These are phyloP conservation scores for Calonectria hawksworthii DNA, from an alignment of 2,329 filamentous ascomycete genomes.

Conservation along the genomic window DNA sequence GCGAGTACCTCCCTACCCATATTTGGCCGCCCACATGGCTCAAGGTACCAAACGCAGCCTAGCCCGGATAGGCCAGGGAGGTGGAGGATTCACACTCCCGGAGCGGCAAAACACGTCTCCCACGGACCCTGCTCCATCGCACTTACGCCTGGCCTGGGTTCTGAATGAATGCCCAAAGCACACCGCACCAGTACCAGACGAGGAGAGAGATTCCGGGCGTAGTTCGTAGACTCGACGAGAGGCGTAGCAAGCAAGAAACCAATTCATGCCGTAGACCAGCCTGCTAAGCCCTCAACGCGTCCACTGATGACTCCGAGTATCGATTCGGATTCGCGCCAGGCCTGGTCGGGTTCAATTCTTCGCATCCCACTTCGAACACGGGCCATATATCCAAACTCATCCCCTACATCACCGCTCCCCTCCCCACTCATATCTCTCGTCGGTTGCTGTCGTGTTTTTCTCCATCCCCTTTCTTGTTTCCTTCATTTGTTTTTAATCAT, in stretches of 20 bases:
- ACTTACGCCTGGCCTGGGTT: conserved; percentile 15
- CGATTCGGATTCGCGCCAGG: conserved; percentile 21
- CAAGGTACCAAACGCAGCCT: conserved; percentile 14
- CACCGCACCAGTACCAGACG: conserved; percentile 9
- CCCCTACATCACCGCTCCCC: conserved; percentile 8
- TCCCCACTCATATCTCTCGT: conserved; percentile 7
- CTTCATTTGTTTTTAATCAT: conserved; percentile 20
- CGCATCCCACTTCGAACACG: conserved; percentile 3
- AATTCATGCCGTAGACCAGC: conserved; percentile 1
- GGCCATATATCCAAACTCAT: conserved; percentile 11
- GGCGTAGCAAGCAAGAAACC: conserved; percentile 1
- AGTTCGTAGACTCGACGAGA: conserved; percentile 14
- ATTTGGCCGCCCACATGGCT: conserved; percentile 19
- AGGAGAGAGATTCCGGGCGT: conserved; percentile 1
- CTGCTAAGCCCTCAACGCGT: conserved; percentile 14
- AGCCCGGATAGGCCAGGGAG: conserved; percentile 13
- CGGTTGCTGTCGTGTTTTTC: conserved; percentile 16
- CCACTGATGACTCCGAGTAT: conserved; percentile 14
- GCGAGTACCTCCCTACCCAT: conserved; percentile 19
- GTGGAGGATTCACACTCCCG: conserved; percentile 3
- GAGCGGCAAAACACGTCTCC: conserved; percentile 9
- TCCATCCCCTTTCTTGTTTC: conserved; percentile 21
- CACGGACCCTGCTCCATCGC: conserved; percentile 12
- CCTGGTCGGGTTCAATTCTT: conserved; percentile 9
- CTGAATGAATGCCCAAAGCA: conserved; percentile 24